Conservation (phyloP, 176 grass and related monocot species). For the Raddia guianensis region DNA sequence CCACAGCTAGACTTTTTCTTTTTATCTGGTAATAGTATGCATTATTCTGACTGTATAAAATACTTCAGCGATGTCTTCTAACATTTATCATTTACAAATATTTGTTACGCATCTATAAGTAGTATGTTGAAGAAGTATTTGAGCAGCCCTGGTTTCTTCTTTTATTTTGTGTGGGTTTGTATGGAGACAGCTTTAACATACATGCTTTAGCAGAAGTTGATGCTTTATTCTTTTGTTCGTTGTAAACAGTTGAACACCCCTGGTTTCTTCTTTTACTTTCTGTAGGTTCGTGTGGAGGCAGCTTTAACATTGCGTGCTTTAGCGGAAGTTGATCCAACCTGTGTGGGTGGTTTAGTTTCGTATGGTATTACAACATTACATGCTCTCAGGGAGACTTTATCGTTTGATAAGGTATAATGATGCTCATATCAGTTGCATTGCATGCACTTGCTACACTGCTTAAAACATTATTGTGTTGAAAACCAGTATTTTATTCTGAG, state of each 20-base stretch:
- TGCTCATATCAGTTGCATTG: conserved; percentile 10
- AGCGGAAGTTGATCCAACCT: conserved; percentile 97
- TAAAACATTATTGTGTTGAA: conserved; percentile 6
- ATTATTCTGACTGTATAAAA: conserved; percentile 25
- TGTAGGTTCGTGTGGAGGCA: conserved; percentile 92
- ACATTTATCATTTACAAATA: background rate
- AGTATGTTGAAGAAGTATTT: conserved; percentile 36
- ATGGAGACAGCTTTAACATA: conserved; percentile 92
- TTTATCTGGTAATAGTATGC: background rate
- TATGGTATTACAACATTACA: conserved; percentile 91
- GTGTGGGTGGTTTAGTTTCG: conserved; percentile 97
- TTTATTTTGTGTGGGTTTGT: conserved; percentile 67
- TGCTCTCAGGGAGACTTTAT: conserved; percentile 81
- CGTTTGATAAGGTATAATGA: conserved; percentile 88
- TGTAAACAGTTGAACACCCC: conserved; percentile 34
- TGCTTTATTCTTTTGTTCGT: conserved; percentile 25
- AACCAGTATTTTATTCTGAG: background rate
- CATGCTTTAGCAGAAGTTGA: conserved; percentile 92
- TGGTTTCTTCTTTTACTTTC: conserved; percentile 42
- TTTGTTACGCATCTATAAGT: background rate
- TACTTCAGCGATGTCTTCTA: conserved; percentile 1
- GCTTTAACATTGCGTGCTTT: conserved; percentile 93
- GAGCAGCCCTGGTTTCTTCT: conserved; percentile 34
- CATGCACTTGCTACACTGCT: conserved; percentile 17
- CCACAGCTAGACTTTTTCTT: background rate